Conservation (phyloP, 2,329 filamentous ascomycete species). For the Arthroderma uncinatum region DNA sequence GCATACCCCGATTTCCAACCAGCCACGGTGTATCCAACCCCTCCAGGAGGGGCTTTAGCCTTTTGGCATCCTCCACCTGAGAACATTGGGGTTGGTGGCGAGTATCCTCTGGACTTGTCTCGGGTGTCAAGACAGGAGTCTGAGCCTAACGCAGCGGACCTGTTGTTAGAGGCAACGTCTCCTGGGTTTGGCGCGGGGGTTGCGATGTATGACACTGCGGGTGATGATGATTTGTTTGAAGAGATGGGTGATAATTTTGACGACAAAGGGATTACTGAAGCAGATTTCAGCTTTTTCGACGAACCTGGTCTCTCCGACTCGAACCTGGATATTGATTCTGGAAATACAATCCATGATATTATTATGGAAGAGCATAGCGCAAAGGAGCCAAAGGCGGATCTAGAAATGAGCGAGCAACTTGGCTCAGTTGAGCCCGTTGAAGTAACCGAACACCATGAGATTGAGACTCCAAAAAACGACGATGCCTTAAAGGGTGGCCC, state of each 20-base stretch:
- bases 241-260: conserved; percentile 46
- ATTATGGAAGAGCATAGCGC: not conserved
- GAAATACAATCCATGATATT: not conserved
- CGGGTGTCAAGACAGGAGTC: conserved; percentile 12
- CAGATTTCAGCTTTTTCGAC: conserved; percentile 56
- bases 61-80: conserved; percentile 7
- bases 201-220: conserved; percentile 33
- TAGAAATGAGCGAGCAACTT: not conserved
- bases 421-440: not conserved
- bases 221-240: conserved; percentile 48
- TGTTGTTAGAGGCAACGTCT: conserved; percentile 19
- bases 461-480: not conserved
- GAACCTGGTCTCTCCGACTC: conserved; percentile 34
- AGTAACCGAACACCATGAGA: not conserved
- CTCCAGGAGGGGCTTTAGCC: conserved; percentile 28
- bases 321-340: conserved; percentile 11
- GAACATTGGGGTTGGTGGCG: not conserved
- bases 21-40: conserved; percentile 43
- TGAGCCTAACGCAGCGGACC: not conserved
- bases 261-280: conserved; percentile 47
- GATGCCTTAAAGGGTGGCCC: not conserved
- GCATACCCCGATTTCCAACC: conserved; percentile 33
- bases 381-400: not conserved
- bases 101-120: conserved; percentile 6
- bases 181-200: conserved; percentile 26